phyloP scores from a whole-genome alignment of 2,329 filamentous ascomycete genomes.

The Paecilomyces niveus region DNA sequence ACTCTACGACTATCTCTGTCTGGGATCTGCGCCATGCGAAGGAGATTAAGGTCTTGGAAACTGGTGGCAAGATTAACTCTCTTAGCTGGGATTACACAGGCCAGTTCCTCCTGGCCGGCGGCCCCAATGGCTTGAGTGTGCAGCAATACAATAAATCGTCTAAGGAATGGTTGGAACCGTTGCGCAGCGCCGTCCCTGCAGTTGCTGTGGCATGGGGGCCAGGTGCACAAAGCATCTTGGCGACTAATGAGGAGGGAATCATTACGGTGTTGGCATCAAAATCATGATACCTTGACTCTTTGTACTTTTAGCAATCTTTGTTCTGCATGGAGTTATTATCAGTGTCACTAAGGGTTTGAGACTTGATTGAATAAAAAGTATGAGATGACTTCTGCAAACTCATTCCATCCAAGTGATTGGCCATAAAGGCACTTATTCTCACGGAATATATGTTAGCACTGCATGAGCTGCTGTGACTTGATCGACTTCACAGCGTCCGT shows the following conservation, averaged over 20 bases:
- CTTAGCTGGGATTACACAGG: conserved; percentile 92
- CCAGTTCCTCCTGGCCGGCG: conserved; percentile 80
- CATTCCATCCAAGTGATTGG: background rate
- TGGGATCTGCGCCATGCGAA: conserved; percentile 88
- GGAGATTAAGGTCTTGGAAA: conserved; percentile 76
- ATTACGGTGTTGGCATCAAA: conserved; percentile 61
- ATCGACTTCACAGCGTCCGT: background rate
- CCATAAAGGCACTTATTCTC: background rate
- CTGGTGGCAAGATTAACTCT: conserved; percentile 67
- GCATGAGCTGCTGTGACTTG: background rate
- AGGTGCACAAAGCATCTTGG: conserved; percentile 65
- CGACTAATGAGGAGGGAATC: conserved; percentile 66
- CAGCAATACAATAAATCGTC: conserved; percentile 81
- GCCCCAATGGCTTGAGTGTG: conserved; percentile 72
- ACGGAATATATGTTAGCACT: background rate
- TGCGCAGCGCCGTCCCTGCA: conserved; percentile 67
- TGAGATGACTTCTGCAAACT: background rate
- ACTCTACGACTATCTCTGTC: conserved; percentile 70
- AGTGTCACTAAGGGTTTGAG: background rate
- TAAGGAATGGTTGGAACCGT: conserved; percentile 83
- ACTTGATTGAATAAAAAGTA: background rate
- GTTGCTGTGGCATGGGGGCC: conserved; percentile 71
- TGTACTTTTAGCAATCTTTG: conserved; percentile 13
- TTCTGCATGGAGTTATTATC: conserved; percentile 7
- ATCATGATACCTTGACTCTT: conserved; percentile 31